Conservation (phyloP, 768 basidiomycete species). For the Lyophyllum shimeji region DNA sequence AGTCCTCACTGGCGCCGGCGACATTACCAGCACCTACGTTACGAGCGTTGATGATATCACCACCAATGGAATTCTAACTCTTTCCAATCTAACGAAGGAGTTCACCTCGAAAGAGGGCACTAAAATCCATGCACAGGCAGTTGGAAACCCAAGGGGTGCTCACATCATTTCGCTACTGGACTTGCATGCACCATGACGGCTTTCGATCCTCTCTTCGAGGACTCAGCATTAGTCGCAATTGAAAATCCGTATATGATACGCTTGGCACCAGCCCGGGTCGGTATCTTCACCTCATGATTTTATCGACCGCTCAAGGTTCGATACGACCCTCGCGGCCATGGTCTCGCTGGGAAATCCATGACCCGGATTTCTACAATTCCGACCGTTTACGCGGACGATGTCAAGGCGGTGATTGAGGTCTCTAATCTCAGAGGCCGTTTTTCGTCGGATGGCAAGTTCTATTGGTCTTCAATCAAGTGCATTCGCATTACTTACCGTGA, state of each 20-base stretch:
- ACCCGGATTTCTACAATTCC: constrained; percentile 25
- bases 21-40: not conserved
- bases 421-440: constrained; percentile 28
- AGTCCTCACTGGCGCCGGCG: constrained; percentile 8
- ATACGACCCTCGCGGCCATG: constrained; percentile 34
- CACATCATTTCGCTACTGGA: constrained; percentile 13
- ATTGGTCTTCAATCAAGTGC: not conserved
- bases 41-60: not conserved
- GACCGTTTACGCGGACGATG: constrained; percentile 31
- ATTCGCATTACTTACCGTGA: not conserved
- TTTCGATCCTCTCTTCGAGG: constrained; percentile 12
- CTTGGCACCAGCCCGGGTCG: not conserved
- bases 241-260: constrained; percentile 7
- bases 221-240: not conserved
- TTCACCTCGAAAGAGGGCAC: constrained; percentile 10
- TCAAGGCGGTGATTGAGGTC: constrained; percentile 26
- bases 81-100: not conserved
- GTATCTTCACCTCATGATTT: not conserved
- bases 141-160: constrained; percentile 6
- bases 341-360: constrained; percentile 31
- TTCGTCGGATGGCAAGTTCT: constrained; percentile 29
- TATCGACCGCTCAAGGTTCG: constrained; percentile 20
- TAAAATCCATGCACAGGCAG: constrained; percentile 3
- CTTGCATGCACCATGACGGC: constrained; percentile 9
- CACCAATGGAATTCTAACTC: not conserved